Evolutionary conservation across 2,329 filamentous ascomycete species (phyloP), one percentile per base, ranked within the genome.

Genomic region (Xylariaceae sp.): DNA sequence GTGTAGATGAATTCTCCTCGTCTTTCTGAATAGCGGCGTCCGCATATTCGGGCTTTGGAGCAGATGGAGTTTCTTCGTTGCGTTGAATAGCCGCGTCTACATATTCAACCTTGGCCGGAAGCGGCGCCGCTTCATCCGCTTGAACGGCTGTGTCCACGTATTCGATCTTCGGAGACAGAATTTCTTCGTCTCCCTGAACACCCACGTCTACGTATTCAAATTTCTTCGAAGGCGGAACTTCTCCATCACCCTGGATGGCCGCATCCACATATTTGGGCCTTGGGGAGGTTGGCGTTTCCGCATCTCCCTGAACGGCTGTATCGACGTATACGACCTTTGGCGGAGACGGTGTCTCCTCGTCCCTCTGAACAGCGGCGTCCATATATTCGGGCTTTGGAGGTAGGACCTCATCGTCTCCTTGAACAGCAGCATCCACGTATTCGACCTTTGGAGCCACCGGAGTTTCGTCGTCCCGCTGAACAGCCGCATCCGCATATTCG

Each of bases 221-320:
- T 12, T 39, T 39, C 35, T 39, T 39, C 4, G 35, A 11, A 12
- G 35, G 11, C 4, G 11, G 2, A 11, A 12, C 2, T 11, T 39
- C 35, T 12, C 2, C 6, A 9, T 35, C 32, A 6, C 32, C 32
- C 69, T 96, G 91, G 34, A 89, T 79, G 3, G 85, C 88, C n/a
- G 47, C 46, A n/a, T 59, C 51, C 29, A 47, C 35, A 31, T 59
- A 59, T 40, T 77, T 73, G 43, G 73, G 67, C 57, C 75, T 76
- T 7, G 58, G 50, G 64, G 62, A 50, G 65, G 58, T 19, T 65
- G 60, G 52, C 19, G 72, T 27, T 19, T 29, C 41, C 6, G 32
- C 32, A 9, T 43, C 41, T 27, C 41, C 41, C 69, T 96, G 91
- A 34, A 19, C 19, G 19, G 19, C 19, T 19, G 19, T 19, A 19